Percentiles rank a stretch among this genome's conserved stretches.
phyloP scores from a whole-genome alignment of 805 yeast species.

The Isabelozyma heimii region DNA sequence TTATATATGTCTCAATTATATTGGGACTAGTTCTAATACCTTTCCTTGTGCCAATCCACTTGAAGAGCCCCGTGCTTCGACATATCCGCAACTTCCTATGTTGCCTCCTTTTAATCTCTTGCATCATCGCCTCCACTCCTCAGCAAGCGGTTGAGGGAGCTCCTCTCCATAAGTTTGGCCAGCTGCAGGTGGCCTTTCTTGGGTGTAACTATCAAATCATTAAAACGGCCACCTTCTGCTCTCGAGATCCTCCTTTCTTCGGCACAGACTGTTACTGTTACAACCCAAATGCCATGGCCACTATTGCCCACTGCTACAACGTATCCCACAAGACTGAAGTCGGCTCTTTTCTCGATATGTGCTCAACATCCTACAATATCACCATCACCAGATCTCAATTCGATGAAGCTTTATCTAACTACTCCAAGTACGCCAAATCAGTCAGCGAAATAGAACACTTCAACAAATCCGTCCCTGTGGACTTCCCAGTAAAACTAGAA shows the following conservation, averaged over 20 bases:
- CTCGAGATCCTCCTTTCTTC: constrained; percentile 1
- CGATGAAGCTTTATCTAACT: constrained; percentile 15
- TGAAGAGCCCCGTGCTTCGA: constrained; percentile 1
- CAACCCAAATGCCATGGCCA: constrained; percentile 32
- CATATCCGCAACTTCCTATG: not conserved
- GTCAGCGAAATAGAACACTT: constrained; percentile 6
- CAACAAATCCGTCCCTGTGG: constrained; percentile 4
- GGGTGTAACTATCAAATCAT: constrained; percentile 27
- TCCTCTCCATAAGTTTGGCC: constrained; percentile 28
- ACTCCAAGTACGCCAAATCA: constrained; percentile 12
- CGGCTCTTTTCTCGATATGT: constrained; percentile 20
- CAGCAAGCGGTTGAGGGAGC: constrained; percentile 22
- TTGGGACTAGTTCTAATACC: constrained; percentile 13
- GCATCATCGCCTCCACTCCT: constrained; percentile 21
- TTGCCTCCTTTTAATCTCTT: constrained; percentile 4
- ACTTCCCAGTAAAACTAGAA: constrained; percentile 25
- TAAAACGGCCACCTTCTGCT: constrained; percentile 19
- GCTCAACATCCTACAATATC: constrained; percentile 17
- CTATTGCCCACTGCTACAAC: constrained; percentile 34
- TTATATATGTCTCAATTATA: constrained; percentile 11
- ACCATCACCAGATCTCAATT: constrained; percentile 19
- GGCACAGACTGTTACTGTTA: constrained; percentile 20
- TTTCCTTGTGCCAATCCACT: constrained; percentile 7
- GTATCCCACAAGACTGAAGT: constrained; percentile 21
- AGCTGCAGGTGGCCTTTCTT: constrained; percentile 24